A percentile compares a stretch with the other conserved stretches of the same genome.
Evolutionary conservation across 2,329 filamentous ascomycete species (phyloP).

Genomic region (Pseudogymnoascus sp.): DNA sequence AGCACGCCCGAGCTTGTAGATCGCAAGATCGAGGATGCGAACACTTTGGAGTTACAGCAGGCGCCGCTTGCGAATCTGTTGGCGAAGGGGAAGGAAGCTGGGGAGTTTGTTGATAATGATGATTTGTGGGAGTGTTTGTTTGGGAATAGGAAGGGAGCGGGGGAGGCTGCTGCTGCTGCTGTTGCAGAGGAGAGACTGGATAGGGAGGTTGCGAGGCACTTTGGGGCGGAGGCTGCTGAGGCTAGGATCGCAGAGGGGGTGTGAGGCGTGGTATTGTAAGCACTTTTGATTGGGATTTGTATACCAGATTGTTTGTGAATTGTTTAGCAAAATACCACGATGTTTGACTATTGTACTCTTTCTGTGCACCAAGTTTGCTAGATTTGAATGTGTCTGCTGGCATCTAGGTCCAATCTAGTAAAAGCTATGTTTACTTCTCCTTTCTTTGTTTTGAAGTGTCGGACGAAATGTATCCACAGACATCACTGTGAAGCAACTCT

Average conservation of each 20-base stretch:
- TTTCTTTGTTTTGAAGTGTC: neutral
- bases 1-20: conserved; percentile 40
- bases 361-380: neutral
- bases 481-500: neutral
- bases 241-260: conserved; percentile 25
- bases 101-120: conserved; percentile 69
- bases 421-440: neutral
- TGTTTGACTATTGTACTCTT: neutral
- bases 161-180: neutral
- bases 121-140: conserved; percentile 91
- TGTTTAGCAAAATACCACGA: neutral
- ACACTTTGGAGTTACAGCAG: conserved; percentile 74
- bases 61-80: conserved; percentile 64
- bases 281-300: neutral
- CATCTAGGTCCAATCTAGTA: neutral
- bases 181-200: conserved; percentile 16
- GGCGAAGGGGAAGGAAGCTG: conserved; percentile 59
- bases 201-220: conserved; percentile 22
- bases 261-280: neutral
- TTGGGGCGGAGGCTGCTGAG: conserved; percentile 50
- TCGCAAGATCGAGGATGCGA: conserved; percentile 67
- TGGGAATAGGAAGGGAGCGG: conserved; percentile 36
- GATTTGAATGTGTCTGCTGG: neutral
- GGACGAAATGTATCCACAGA: neutral
- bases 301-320: neutral